These are phyloP conservation scores for Candida maris DNA, from an alignment of 805 yeast genomes.

Conservation along the genomic window DNA sequence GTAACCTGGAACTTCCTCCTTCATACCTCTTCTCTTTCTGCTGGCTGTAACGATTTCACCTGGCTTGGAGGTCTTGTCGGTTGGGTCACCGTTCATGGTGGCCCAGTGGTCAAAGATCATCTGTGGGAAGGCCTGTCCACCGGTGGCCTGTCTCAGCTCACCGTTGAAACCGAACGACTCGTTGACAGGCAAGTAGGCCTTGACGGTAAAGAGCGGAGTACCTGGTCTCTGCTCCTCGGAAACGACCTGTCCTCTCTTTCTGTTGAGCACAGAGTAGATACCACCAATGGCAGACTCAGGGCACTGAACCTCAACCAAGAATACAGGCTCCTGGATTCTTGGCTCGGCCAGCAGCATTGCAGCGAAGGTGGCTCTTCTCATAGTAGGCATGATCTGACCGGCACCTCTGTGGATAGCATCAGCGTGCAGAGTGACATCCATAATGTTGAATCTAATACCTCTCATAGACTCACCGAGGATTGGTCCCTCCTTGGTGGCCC, in stretches of 20 bases:
- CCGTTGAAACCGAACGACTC: constrained; percentile 99
- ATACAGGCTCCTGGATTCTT: constrained; percentile 98
- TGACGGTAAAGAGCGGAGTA: constrained; percentile 99
- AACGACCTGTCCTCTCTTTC: constrained; percentile 98
- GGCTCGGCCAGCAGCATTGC: constrained; percentile 98
- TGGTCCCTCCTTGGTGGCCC: constrained; percentile 99
- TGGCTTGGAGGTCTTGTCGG: constrained; percentile 73
- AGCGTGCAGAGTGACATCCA: constrained; percentile 99
- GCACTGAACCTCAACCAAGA: constrained; percentile 99
- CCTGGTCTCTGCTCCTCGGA: constrained; percentile 99
- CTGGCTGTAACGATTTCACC: constrained; percentile 54
- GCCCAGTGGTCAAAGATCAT: constrained; percentile 99
- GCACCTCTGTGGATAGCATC: constrained; percentile 99
- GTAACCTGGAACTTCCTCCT: constrained; percentile 97
- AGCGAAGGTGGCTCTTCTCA: constrained; percentile 99
- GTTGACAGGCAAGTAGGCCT: constrained; percentile 99
- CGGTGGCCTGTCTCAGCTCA: constrained; percentile 99
- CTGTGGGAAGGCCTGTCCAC: constrained; percentile 99
- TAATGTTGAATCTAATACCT: constrained; percentile 94
- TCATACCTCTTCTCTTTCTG: constrained; percentile 96
- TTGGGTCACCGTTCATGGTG: constrained; percentile 85
- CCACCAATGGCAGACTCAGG: constrained; percentile 99
- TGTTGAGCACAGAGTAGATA: constrained; percentile 99
- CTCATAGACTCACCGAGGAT: constrained; percentile 94
- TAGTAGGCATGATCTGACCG: constrained; percentile 99